Conservation (phyloP, 495 filamentous ascomycete genomes). For the Xanthoparmelia taractica region DNA sequence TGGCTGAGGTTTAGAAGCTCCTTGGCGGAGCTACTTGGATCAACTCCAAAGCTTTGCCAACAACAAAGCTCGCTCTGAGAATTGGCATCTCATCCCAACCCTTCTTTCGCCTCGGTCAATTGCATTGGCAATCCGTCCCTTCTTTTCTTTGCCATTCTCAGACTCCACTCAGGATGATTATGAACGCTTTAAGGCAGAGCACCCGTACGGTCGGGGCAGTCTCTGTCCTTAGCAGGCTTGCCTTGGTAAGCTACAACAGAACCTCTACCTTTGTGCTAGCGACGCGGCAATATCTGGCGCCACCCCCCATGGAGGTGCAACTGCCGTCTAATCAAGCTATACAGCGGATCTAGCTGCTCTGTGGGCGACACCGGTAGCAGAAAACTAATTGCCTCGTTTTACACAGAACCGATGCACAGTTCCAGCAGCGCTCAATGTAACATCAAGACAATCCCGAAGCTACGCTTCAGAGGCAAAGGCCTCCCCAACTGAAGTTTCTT, state of each 20-base stretch:
- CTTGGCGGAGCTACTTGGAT: constrained; percentile 13
- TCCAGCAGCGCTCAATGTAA: constrained; percentile 63
- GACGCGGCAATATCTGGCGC: not conserved
- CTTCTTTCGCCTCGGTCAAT: constrained; percentile 15
- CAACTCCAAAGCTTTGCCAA: constrained; percentile 8
- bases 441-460: constrained; percentile 70
- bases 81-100: not conserved
- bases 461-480: constrained; percentile 95
- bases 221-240: constrained; percentile 82
- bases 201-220: constrained; percentile 87
- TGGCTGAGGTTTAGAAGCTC: no score
- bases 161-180: constrained; percentile 73
- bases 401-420: constrained; percentile 74
- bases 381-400: constrained; percentile 34
- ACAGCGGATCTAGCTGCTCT: not conserved
- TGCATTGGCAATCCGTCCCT: constrained; percentile 12
- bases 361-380: constrained; percentile 9
- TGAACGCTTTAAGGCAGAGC: constrained; percentile 93
- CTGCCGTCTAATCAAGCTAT: not conserved
- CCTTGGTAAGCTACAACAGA: constrained; percentile 66
- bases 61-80: constrained; percentile 1
- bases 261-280: constrained; percentile 29
- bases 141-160: constrained; percentile 25
- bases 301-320: not conserved
- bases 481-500: constrained; percentile 93